A percentile compares a stretch with the other conserved stretches of the same genome.
phyloP scores from a whole-genome alignment of 73 alveolate species.

The Stentor coeruleus region DNA sequence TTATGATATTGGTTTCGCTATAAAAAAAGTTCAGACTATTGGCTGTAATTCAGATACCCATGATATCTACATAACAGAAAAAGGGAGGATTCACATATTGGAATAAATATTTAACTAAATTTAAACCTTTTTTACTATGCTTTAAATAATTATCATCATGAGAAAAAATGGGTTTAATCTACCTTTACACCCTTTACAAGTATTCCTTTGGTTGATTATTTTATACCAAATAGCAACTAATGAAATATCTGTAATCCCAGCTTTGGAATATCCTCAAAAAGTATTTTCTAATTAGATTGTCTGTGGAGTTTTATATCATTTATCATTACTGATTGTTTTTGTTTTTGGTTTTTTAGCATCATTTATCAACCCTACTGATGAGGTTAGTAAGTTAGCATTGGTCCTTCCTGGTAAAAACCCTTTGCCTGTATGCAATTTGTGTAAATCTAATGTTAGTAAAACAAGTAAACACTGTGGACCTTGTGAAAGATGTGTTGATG shows the following conservation, averaged over 20 bases:
- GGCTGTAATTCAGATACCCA: not conserved
- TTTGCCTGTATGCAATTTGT: not conserved
- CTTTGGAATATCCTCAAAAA: no score
- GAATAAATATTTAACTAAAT: no score
- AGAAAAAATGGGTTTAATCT: not conserved
- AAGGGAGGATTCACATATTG: not conserved
- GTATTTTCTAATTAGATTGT: not conserved
- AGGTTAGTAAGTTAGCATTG: not conserved
- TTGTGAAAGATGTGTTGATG: constrained; percentile 8
- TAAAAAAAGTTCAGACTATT: not conserved
- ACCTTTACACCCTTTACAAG: constrained; percentile 1
- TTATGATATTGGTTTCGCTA: no score
- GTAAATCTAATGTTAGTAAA: not conserved
- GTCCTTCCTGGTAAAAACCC: not conserved
- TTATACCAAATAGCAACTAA: not conserved
- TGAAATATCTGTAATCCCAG: not conserved
- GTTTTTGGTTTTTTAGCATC: not conserved
- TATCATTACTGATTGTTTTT: not conserved
- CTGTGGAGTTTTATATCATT: not conserved
- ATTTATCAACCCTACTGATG: not conserved
- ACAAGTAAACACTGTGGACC: not conserved
- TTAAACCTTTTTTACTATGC: no score
- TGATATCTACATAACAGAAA: not conserved
- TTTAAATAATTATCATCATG: no score
- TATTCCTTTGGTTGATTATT: not conserved